Evolutionary conservation across 2,329 filamentous ascomycete genomes (phyloP), one percentile per base, ranked within the genome.

Genomic region (Stemphylium vesicarium): DNA sequence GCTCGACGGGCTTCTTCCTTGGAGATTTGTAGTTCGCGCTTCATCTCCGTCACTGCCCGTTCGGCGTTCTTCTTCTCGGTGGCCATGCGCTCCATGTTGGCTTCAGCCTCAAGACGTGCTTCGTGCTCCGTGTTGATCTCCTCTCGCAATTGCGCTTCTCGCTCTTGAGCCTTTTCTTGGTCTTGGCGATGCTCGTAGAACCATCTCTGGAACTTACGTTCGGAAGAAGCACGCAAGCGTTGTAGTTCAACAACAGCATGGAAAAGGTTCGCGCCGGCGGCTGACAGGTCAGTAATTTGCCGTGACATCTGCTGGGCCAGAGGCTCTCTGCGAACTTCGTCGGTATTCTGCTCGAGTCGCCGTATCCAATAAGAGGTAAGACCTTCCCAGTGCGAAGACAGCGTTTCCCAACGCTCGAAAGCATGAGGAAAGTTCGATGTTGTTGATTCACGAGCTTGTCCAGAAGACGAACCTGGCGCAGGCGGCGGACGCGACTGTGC

Each of bases 301-400:
- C 95, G 88, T 10, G 92, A 91, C 69, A 98, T 85, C 70, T 97
- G 93, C 56, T 93, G 88, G 41, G 89, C 92, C 22, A 98, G 79
- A 0, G 94, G 91, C 64, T 96, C 91, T 11, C 88, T 83, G 61
- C 89, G 88, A 35, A 96, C 85, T 62, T 96, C 92, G 49, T 92
- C 88, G 24, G 90, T 89, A 71, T 96, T 96, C 72, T 95, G 88
- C 76, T 99, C 91, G 7, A 99, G 81, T 64, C 92, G 88, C 41
- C 92, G 89, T 62, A 99, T 95, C 94, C 95, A 99, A 77, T 96
- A 98, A 55, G 92, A 94, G 0, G 95, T 98, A 55, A 99, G 82
- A 4, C 95, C 95, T 75, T 99, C 95, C 95, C 95, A 99, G 67
- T 98, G 94, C 5, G 95, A 96, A 0, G 95, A 99, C 2, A 99